Evolutionary conservation across 1,284 basidiomycete genomes (phyloP), one percentile per base, ranked within the genome.

Genomic region (Tilletia setariae): DNA sequence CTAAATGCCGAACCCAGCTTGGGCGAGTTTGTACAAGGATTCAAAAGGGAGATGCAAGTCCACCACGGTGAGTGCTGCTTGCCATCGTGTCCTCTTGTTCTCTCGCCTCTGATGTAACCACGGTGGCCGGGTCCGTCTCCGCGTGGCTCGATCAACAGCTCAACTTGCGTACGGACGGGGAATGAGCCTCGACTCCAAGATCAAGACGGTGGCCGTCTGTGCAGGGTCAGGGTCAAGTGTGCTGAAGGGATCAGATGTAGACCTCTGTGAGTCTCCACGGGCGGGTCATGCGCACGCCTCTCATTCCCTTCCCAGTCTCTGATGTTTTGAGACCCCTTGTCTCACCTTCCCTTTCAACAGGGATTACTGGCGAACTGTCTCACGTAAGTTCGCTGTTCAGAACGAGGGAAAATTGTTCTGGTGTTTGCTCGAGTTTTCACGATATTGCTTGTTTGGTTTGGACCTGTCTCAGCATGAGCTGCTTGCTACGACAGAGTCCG

Each of bases 181-280:
- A 23, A 21, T 16, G 32, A 28, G 19, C 44, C 21, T 21, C 6
- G 21, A 49, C 21, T 21, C 68, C 30, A 64, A 51, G 30, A 73
- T 81, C 67, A 51, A 56, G 16, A 73, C 68, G 13, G 64, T 82
- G 23, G 80, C 75, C 1, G 76, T 81, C 21, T 81, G 79, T 46
- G 78, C 78, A 15, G 80, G 80, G 7, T 79, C 78, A 9, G 80
- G 80, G 8, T 71, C 68, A 9, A 71, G 72, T 59, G 75, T 81
- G 35, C 72, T 81, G 30, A 51, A 70, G 6, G 72, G 70, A 23
- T 66, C 67, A 46, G 67, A 76, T 42, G 79, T 72, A 8, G 78
- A 80, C 64, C 71, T 80, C 11, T 80, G 75, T 73, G 56, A 71
- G 73, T 70, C 19, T 21, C 35, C 11, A 40, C 35, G 35, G 35